Evolutionary conservation across 208 protist species (phyloP).

Genomic region (Trypanosoma caninum): DNA sequence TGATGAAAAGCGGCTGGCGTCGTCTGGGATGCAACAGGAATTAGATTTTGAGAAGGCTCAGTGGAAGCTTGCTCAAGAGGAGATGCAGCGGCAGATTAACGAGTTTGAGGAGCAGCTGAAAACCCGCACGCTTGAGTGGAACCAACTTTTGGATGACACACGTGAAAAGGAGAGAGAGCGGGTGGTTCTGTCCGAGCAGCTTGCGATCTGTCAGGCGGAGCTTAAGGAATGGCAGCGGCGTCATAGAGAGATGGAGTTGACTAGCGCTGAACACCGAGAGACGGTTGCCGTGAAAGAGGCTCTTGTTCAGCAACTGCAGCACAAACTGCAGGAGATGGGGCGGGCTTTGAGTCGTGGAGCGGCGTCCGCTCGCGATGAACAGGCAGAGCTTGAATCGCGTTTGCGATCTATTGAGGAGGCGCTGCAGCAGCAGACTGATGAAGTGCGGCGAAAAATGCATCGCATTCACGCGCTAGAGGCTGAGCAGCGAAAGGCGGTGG

Average conservation of each 20-base stretch:
- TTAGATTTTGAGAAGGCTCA: constrained; percentile 26
- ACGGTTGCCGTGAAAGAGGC: constrained; percentile 1
- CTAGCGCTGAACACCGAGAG: neutral
- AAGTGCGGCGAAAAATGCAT: constrained; percentile 49
- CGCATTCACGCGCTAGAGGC: constrained; percentile 39
- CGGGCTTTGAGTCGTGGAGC: neutral
- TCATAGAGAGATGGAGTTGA: neutral
- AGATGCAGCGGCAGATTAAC: constrained; percentile 18
- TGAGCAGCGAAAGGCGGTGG: constrained; percentile 23
- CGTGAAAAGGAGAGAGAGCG: constrained; percentile 24
- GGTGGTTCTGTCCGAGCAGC: constrained; percentile 21
- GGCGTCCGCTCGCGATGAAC: constrained; percentile 12
- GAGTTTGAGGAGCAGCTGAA: constrained; percentile 12
- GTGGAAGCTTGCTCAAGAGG: constrained; percentile 23
- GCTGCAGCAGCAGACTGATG: constrained; percentile 58
- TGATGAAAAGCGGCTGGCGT: constrained; percentile 31
- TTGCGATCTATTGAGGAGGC: constrained; percentile 27
- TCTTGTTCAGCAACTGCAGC: constrained; percentile 9
- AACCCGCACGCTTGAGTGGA: constrained; percentile 7
- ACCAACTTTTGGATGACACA: constrained; percentile 20
- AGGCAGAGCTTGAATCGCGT: constrained; percentile 25
- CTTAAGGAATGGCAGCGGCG: neutral
- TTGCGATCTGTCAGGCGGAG: constrained; percentile 12
- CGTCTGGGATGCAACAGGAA: constrained; percentile 20
- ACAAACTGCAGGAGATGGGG: constrained; percentile 10